Base-by-base conservation (phyloP, 352 stramenopile species). In the Aphanomyces euteiches region DNA sequence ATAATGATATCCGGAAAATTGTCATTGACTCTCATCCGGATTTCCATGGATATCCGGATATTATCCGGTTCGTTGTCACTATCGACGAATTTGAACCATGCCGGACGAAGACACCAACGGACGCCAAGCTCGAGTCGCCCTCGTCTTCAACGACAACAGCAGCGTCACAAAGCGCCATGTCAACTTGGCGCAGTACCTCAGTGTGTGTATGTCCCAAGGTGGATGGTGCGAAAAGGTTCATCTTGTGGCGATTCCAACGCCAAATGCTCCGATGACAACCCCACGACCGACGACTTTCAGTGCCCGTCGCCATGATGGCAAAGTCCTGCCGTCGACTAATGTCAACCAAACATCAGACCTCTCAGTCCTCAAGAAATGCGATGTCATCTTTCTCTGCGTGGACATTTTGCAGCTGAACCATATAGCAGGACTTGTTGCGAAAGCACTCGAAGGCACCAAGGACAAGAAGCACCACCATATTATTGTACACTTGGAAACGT, bases 201-300 rank as follows among this genome's bases (percentile, higher is more conserved):
- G n/a, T 56, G 61, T 45, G 13, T 69, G 61, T 38, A 69, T 69
- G 41, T 39, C 61, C 45, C 7, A 57, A 37, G 61, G 61, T 37
- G 61, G 61, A 43, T 69, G 61, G 61, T 57, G 47, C 39, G 61
- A 69, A n/a, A 69, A 69, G 48, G 61, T 69, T 15, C 40, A 43
- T n/a, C 37, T 69, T 13, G 61, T 69, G 28, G 10, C 61, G 5
- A 15, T 69, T n/a, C 13, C 36, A 17, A 47, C 61, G 36, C 61
- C 61, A 19, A 19, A 37, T 37, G n/a, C 7, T 7, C 6, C 19
- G 19, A 10, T 37, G 15, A 19, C 54, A n/a, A 10, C 54, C 28
- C 15, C 54, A 39, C 8, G 15, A 37, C 19, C 17, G 39, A 37
- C 54, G 34, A 17, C 54, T 12, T 69, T 54, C 61, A 15, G 58